Evolutionary conservation across 306 rosid species (phyloP), one percentile per base, ranked within the genome.

Genomic region (Hippophae rhamnoides): DNA sequence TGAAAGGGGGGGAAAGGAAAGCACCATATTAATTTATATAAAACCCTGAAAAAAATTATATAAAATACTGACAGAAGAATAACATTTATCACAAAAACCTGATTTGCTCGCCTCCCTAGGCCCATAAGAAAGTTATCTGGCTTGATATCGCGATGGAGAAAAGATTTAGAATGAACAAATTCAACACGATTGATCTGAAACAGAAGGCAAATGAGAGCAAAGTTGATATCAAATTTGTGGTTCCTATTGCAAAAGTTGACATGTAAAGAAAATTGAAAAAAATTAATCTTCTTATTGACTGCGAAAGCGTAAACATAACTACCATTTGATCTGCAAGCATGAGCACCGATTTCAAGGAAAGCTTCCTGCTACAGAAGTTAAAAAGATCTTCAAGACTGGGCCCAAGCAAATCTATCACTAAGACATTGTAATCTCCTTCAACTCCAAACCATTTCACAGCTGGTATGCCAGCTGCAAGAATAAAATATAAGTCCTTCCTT

Each of bases 361-460:
- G 62, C 65, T 54, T 75, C 65, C 72, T 67, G 52, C 73, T 69
- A 63, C 75, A 75, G 69, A 69, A 69, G 43, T 69, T 69, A 26
- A 70, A 75, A 9, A 75, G 62, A 44, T 75, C 79, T 57, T 70
- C 79, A 0, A 75, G 72, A 64, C 97, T 90, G 26, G 97, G 97
- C 47, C 97, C 97, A 52, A 90, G 97, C 69, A 90, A 78, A 82
- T 90, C 97, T 88, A 90, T 90, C 46, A 90, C 97, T 44, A 90
- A 74, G 55, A 90, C 95, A 69, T 90, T 90, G 69, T 90, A 90
- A 57, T 87, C 97, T 63, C 97, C 97, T 72, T 90, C 97, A 46
- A 84, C 95, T 72, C 97, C 97, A 76, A 86, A 90, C 97, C 97
- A 90, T 77, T 82, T 79, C 45, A 90, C 89, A 56, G 84, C 84